A percentile compares a stretch with the other conserved stretches of the same genome.
These are phyloP conservation scores for Entomortierella lignicola DNA, from an alignment of 192 early-diverging fungal species.

Conservation along the genomic window DNA sequence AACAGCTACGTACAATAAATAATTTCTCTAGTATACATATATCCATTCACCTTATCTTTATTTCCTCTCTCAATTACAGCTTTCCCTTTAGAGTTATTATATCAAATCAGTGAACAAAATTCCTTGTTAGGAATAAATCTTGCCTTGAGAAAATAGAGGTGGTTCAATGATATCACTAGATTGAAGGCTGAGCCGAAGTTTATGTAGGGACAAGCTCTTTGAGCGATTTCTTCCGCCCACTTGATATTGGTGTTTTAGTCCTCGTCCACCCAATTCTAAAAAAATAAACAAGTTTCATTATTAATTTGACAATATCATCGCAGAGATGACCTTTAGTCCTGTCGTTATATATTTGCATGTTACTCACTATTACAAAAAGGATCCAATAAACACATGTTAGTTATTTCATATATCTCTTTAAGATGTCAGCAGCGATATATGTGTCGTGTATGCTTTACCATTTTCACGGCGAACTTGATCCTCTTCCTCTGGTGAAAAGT, in stretches of 20 bases:
- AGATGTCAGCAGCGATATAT: not conserved
- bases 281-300: not conserved
- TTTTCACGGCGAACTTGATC: constrained; percentile 91
- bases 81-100: too few relatives aligned
- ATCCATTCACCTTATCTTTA: too few relatives aligned
- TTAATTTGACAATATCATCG: not conserved
- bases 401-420: too few relatives aligned
- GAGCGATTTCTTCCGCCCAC: not conserved
- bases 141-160: too few relatives aligned
- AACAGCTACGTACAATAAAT: too few relatives aligned
- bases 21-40: too few relatives aligned
- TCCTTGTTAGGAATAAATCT: too few relatives aligned
- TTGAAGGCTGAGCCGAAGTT: not conserved
- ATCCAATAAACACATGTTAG: too few relatives aligned
- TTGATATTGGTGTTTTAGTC: not conserved
- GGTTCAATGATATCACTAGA: too few relatives aligned
- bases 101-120: too few relatives aligned
- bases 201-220: not conserved
- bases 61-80: too few relatives aligned
- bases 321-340: not conserved
- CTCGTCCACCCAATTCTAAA: constrained; percentile 27
- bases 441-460: constrained; percentile 24
- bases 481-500: constrained; percentile 97
- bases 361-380: constrained; percentile 1
- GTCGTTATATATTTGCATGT: not conserved